These are phyloP conservation scores for Claviceps monticola DNA, from an alignment of 2,329 filamentous ascomycete species.

Conservation along the genomic window DNA sequence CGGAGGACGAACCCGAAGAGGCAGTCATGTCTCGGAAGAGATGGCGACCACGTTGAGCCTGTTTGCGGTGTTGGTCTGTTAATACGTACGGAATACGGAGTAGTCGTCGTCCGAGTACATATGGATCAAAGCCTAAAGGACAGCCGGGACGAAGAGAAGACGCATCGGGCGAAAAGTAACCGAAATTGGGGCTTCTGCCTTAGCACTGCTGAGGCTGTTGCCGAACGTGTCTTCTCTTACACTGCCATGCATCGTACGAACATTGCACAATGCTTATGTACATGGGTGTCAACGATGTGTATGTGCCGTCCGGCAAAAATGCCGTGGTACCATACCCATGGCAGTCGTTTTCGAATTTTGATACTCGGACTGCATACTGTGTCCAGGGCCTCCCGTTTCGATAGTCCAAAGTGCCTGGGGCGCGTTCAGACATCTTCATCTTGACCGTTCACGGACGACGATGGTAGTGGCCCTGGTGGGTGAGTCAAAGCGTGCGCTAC, in stretches of 20 bases:
- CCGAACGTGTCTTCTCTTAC: neutral
- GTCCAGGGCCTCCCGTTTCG: neutral
- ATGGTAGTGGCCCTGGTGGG: neutral
- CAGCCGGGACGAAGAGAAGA: neutral
- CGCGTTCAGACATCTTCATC: neutral
- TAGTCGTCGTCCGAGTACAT: neutral
- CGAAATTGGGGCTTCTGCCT: neutral
- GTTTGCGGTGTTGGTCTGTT: neutral
- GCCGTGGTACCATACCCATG: neutral
- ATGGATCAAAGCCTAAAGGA: neutral
- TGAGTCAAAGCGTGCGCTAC: no score
- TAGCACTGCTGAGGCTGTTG: neutral
- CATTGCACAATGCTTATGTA: neutral
- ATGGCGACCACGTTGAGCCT: neutral
- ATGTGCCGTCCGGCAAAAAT: neutral
- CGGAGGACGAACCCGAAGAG: neutral
- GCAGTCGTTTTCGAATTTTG: neutral
- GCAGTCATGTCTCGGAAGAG: slow-evolving; percentile 1
- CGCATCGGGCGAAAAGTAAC: neutral
- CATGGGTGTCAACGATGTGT: neutral
- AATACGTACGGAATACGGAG: no score
- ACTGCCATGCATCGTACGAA: neutral
- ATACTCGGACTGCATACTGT: neutral
- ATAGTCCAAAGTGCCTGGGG: neutral
- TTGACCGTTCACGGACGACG: neutral